Evolutionary conservation across 164 flowering plant species (phyloP).

Genomic region (Saururus chinensis): DNA sequence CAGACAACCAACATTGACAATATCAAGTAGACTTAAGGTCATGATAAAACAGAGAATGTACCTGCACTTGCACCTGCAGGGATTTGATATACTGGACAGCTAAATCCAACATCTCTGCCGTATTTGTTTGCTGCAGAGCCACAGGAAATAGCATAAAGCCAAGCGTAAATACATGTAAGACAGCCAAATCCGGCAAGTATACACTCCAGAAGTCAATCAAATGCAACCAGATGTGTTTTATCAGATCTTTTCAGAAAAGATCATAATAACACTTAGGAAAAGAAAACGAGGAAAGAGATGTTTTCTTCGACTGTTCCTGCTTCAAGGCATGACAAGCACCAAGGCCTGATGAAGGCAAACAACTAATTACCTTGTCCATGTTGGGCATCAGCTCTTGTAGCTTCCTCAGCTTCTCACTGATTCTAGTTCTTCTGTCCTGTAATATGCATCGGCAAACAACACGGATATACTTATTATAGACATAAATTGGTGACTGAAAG

Average conservation of each 20-base stretch:
- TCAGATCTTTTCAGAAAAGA: background rate
- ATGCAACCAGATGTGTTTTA: background rate
- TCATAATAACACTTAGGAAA: background rate
- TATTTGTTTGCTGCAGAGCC: slow-evolving; percentile 75
- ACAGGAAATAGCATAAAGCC: background rate
- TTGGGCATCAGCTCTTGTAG: slow-evolving; percentile 88
- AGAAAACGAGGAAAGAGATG: background rate
- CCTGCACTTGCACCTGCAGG: slow-evolving; percentile 77
- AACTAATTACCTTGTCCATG: slow-evolving; percentile 74
- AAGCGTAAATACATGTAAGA: too few relatives aligned
- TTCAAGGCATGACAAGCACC: background rate
- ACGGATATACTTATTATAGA: background rate
- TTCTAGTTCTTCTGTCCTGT: slow-evolving; percentile 84
- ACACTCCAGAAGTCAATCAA: background rate
- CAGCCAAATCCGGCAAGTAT: too few relatives aligned
- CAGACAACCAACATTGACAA: background rate
- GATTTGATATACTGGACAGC: slow-evolving; percentile 86
- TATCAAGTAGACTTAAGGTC: too few relatives aligned
- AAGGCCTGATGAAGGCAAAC: background rate
- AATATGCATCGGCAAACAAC: background rate
- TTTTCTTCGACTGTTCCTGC: background rate
- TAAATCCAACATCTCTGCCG: slow-evolving; percentile 86
- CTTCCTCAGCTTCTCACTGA: slow-evolving; percentile 72
- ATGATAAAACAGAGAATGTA: slow-evolving; percentile 3
- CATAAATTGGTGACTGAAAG: too few relatives aligned